phyloP scores from a whole-genome alignment of 176 grass and related monocot genomes.

The Triticum dicoccoides region DNA sequence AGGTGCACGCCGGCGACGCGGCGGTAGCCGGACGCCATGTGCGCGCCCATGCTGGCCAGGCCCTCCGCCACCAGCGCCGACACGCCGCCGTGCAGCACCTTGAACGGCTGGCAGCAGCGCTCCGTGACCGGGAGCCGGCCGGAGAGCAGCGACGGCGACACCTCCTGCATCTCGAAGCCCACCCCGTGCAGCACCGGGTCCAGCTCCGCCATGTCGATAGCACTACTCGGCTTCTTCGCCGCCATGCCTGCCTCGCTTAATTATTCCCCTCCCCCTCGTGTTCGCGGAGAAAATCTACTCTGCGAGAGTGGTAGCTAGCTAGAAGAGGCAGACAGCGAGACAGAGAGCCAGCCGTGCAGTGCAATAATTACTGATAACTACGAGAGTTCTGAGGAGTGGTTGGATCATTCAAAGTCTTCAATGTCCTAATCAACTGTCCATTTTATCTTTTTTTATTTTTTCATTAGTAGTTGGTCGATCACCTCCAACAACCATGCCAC shows the following conservation, averaged over 20 bases:
- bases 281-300: not conserved
- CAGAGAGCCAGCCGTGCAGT: not conserved
- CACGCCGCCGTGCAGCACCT: conserved; percentile 75
- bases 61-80: conserved; percentile 69
- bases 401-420: no score
- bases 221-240: not conserved
- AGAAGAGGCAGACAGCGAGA: not conserved
- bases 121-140: conserved; percentile 46
- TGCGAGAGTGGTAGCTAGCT: no score
- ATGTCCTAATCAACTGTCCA: no score
- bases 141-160: conserved; percentile 46
- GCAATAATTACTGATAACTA: not conserved
- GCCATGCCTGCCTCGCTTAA: not conserved
- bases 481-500: not conserved
- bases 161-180: conserved; percentile 59
- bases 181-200: conserved; percentile 51
- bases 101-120: conserved; percentile 78
- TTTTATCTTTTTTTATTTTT: no score
- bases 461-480: not conserved
- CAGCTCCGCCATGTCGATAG: conserved; percentile 49
- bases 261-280: not conserved
- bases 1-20: conserved; percentile 72
- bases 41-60: conserved; percentile 80
- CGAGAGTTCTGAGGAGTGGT: not conserved
- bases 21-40: conserved; percentile 67